Evolutionary conservation across 106 monocot species (phyloP), one percentile per base, ranked within the genome.

Genomic region (Platanthera zijinensis): DNA sequence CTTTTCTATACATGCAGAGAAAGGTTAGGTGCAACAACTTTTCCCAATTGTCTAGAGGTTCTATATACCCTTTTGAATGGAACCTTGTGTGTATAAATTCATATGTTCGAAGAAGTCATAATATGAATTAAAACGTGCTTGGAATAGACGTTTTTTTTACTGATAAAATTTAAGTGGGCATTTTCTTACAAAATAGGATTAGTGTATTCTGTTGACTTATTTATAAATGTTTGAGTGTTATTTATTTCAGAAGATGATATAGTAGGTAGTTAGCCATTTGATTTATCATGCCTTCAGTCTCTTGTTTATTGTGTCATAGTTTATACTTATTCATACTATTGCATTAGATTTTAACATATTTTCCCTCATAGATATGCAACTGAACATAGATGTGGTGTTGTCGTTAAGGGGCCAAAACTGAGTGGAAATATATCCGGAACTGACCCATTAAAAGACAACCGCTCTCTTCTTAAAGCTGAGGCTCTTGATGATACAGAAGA

Each of bases 361-460:
- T 84, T 45, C 68, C 59, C 77, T 48, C 62, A 14, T 81, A 97
- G 97, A 81, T 97, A 97, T 85, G 97, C 97, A 21, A 97, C 93
- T 78, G 93, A 97, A 72, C 97, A 97, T 79, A 91, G 97, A 85
- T 97, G 97, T 46, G 97, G 97, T 61, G 94, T 97, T 45, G 97
- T 97, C 70, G 94, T 94, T 13, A 94, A 97, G 84, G 93, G 97
- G n/a, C 97, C 97, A 72, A 97, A 81, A 57, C 71, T 97, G 78
- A 97, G 97, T 86, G 97, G 97, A 73, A 97, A 97, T 82, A 97
- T 97, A 69, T 94, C 97, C 54, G 97, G 97, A 39, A 97, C 97
- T 47, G 97, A 97, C 54, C 97, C 97, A 73, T 81, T 97, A 74
- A 97, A 97, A 82, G 97, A 97, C 74, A 94, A 94, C 73, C 91